phyloP scores from a whole-genome alignment of 2,329 filamentous ascomycete species.

The Alternaria sp. region DNA sequence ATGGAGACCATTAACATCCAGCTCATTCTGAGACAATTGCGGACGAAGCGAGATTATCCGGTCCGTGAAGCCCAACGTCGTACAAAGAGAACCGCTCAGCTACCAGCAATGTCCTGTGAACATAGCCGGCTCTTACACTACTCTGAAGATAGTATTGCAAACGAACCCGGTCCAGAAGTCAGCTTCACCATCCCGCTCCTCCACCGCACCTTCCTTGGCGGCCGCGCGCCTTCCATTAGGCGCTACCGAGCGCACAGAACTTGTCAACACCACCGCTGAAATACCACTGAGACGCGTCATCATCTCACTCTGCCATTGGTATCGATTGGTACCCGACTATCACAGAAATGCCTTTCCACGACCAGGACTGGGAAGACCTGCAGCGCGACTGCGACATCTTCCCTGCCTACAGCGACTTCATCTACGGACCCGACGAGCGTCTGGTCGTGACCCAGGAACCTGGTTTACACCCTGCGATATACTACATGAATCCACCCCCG shows the following conservation, averaged over 20 bases:
- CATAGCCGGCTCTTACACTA: too few species aligned
- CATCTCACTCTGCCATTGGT: background rate
- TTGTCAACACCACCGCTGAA: background rate
- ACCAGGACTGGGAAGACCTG: slow-evolving; percentile 23
- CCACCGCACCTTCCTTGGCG: background rate
- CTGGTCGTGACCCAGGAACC: slow-evolving; percentile 17
- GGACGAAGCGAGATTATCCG: background rate
- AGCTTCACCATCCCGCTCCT: background rate
- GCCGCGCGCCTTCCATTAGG: background rate
- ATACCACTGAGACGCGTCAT: background rate
- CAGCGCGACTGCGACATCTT: slow-evolving; percentile 27
- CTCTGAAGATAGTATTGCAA: background rate
- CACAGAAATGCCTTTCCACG: slow-evolving; percentile 21
- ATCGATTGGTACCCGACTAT: background rate
- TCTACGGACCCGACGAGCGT: slow-evolving; percentile 23
- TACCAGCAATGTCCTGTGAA: background rate
- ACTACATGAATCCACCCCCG: background rate
- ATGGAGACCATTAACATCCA: background rate
- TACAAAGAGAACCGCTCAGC: background rate
- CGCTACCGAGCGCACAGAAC: background rate
- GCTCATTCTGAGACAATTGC: background rate
- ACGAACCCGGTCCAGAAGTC: background rate
- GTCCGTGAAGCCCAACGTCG: background rate
- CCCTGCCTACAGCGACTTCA: slow-evolving; percentile 30
- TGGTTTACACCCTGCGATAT: slow-evolving; percentile 23